phyloP scores from a whole-genome alignment of 192 early-diverging fungal species.

The Coemansia sp. region DNA sequence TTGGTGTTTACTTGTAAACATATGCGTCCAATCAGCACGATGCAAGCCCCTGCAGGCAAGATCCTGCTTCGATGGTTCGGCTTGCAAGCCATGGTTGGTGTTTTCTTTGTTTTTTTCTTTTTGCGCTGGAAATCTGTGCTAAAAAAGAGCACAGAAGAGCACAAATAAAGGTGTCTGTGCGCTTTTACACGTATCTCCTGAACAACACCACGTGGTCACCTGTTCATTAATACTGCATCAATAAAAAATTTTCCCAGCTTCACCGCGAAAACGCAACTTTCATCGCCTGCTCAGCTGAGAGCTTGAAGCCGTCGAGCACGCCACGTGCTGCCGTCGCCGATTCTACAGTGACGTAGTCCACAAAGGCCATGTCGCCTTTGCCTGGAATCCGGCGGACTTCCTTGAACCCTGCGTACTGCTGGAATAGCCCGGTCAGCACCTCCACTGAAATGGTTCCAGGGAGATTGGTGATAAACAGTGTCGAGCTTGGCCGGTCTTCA shows the following conservation, averaged over 20 bases:
- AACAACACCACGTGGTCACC: neutral
- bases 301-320: slow-evolving; percentile 44
- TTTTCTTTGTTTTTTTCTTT: neutral
- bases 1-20: slow-evolving; percentile 41
- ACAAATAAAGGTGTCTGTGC: neutral
- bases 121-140: neutral
- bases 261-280: slow-evolving; percentile 40
- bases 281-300: slow-evolving; percentile 33
- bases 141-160: neutral
- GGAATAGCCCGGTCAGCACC: slow-evolving; percentile 41
- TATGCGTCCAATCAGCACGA: slow-evolving; percentile 30
- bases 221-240: neutral
- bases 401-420: slow-evolving; percentile 46
- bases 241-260: neutral
- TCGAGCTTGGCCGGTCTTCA: slow-evolving; percentile 13
- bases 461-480: slow-evolving; percentile 47
- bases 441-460: slow-evolving; percentile 29
- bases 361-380: slow-evolving; percentile 39
- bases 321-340: slow-evolving; percentile 35
- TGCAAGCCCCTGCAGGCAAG: slow-evolving; percentile 1
- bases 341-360: slow-evolving; percentile 36
- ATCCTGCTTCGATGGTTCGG: neutral
- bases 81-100: neutral
- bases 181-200: neutral
- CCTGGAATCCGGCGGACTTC: slow-evolving; percentile 40